Evolutionary conservation across 495 filamentous ascomycete species (phyloP).

Genomic region (Oleoguttula mirabilis): DNA sequence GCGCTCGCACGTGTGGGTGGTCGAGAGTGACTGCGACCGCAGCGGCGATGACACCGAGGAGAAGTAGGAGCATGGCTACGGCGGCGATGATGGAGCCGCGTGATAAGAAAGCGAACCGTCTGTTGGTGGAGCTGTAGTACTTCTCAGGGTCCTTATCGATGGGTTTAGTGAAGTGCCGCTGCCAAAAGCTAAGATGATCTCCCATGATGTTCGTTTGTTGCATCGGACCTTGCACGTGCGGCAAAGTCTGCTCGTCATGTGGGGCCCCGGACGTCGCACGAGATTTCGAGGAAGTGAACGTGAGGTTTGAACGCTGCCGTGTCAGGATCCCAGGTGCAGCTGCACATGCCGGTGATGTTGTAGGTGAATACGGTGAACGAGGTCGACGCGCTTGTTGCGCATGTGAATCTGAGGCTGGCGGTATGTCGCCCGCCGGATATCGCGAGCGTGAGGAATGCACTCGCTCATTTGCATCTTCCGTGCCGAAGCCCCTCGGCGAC

Average conservation of each 20-base stretch:
- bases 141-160: constrained; percentile 1
- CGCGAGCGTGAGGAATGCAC: too few relatives aligned
- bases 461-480: neutral
- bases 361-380: neutral
- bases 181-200: neutral
- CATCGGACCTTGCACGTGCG: neutral
- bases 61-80: constrained; percentile 2
- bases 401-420: neutral
- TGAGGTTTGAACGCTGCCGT: neutral
- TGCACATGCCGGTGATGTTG: neutral
- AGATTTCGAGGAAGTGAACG: neutral
- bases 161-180: constrained; percentile 8
- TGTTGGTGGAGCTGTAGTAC: neutral
- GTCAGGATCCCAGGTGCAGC: neutral
- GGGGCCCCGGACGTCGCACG: neutral
- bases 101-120: constrained; percentile 8
- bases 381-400: neutral
- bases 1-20: neutral
- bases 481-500: neutral
- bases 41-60: constrained; percentile 6
- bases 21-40: constrained; percentile 5
- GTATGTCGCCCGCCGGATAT: too few relatives aligned
- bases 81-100: neutral
- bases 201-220: neutral
- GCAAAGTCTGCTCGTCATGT: neutral